Evolutionary conservation across 129 eudicot species (phyloP), one percentile per base, ranked within the genome.

Genomic region (Chrysanthemum makinoi): DNA sequence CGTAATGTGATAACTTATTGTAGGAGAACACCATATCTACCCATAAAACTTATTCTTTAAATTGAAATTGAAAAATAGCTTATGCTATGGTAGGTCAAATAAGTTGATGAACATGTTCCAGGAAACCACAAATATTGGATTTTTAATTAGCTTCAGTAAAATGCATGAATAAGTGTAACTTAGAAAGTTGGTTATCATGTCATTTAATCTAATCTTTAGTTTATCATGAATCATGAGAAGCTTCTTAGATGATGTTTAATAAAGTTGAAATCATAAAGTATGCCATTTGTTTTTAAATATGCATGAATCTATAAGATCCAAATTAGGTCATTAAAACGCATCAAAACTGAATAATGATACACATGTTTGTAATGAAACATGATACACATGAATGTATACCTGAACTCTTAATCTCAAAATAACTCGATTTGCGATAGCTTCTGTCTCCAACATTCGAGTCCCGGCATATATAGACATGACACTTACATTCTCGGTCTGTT

Each of bases 371-470:
- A n/a, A n/a, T n/a, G n/a, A n/a, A n/a, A n/a, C n/a, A n/a, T n/a
- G n/a, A n/a, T n/a, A n/a, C n/a, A n/a, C n/a, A n/a, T 56, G 66
- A 70, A 35, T 6, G 17, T 76, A 14, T 75, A 93, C 98, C 98
- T 93, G 86, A 74, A 89, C 82, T 51, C 61, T 79, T 22, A 94
- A 65, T 72, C 95, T 82, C 70, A 87, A 53, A 44, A 66, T 73
- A 10, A 85, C 63, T 6, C 63, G 75, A 65, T 70, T 82, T 0
- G 76, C 47, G 20, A 52, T 2, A 72, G 11, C 43, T 51, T 70
- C 10, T 22, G 86, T 53, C 49, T 73, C 86, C 5, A 48, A 71
- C 73, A 70, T 56, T 55, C 65, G 70, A 1, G 84, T 64, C 17
- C 80, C 74, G 1, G 90, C 89, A 68, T 85, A 78, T 6, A 94